phyloP scores from a whole-genome alignment of 768 basidiomycete species.

The Rhizopogon roseolus region DNA sequence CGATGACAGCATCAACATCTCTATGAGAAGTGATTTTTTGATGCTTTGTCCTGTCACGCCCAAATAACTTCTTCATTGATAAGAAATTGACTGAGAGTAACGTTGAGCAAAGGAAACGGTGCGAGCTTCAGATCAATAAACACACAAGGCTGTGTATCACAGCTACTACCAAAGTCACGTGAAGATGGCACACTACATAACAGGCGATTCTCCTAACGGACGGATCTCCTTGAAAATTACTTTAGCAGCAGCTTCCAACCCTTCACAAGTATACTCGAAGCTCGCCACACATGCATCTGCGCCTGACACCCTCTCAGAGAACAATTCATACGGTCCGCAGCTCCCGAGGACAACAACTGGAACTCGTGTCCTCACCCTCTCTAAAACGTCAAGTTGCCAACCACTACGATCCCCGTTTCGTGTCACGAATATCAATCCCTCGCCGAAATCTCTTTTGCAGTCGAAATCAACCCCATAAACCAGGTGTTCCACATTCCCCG shows the following conservation, averaged over 20 bases:
- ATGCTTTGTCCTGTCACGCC: conserved; percentile 42
- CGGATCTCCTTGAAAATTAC: conserved; percentile 37
- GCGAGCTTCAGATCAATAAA: background rate
- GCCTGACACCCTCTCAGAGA: conserved; percentile 18
- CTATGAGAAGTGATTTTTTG: conserved; percentile 23
- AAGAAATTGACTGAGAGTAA: background rate
- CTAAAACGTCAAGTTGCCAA: conserved; percentile 50
- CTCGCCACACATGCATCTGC: conserved; percentile 39
- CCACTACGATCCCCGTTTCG: conserved; percentile 47
- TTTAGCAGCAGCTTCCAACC: conserved; percentile 38
- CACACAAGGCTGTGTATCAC: conserved; percentile 7
- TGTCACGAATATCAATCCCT: conserved; percentile 42
- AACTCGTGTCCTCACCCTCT: conserved; percentile 17
- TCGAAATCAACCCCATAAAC: conserved; percentile 33
- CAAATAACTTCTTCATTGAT: conserved; percentile 59
- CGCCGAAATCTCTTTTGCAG: background rate
- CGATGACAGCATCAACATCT: conserved; percentile 22
- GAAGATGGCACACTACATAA: background rate
- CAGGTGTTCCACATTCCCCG: conserved; percentile 33
- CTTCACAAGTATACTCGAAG: conserved; percentile 55
- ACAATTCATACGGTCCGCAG: conserved; percentile 64
- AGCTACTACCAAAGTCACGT: conserved; percentile 2
- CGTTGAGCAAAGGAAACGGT: background rate
- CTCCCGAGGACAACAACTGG: conserved; percentile 50
- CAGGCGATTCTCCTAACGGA: background rate